A percentile compares a stretch with the other conserved stretches of the same genome.
These are phyloP conservation scores for Scheffersomyces coipomensis DNA, from an alignment of 805 yeast genomes.

Conservation along the genomic window DNA sequence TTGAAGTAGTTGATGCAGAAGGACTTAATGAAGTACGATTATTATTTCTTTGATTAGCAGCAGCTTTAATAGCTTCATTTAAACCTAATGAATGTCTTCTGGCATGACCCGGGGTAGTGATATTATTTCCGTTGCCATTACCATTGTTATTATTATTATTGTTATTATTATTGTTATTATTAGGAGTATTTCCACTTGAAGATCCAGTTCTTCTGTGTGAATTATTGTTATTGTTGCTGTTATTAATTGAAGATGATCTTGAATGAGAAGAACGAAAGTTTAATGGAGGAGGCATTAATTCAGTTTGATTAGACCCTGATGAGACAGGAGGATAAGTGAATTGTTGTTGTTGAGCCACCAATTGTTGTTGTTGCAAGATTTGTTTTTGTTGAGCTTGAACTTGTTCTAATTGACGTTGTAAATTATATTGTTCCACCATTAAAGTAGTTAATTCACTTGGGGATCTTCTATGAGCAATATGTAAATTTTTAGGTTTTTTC, in stretches of 20 bases:
- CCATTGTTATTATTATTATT: conserved; percentile 16
- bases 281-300: conserved; percentile 3
- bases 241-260: background rate
- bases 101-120: conserved; percentile 61
- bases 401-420: conserved; percentile 88
- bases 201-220: conserved; percentile 22
- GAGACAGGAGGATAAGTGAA: conserved; percentile 21
- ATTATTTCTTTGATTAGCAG: conserved; percentile 76
- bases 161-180: conserved; percentile 1
- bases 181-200: conserved; percentile 23
- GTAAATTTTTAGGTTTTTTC: conserved; percentile 47
- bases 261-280: conserved; percentile 1
- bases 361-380: conserved; percentile 74
- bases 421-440: conserved; percentile 87
- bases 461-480: conserved; percentile 94
- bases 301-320: conserved; percentile 5
- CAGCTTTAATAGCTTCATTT: conserved; percentile 92
- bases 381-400: conserved; percentile 94
- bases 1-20: conserved; percentile 18
- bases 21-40: conserved; percentile 36
- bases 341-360: conserved; percentile 34
- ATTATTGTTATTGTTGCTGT: conserved; percentile 1
- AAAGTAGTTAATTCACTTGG: conserved; percentile 93
- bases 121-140: conserved; percentile 16
- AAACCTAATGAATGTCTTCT: conserved; percentile 92